phyloP scores from a whole-genome alignment of 768 basidiomycete genomes.

The Pholiota microspora region DNA sequence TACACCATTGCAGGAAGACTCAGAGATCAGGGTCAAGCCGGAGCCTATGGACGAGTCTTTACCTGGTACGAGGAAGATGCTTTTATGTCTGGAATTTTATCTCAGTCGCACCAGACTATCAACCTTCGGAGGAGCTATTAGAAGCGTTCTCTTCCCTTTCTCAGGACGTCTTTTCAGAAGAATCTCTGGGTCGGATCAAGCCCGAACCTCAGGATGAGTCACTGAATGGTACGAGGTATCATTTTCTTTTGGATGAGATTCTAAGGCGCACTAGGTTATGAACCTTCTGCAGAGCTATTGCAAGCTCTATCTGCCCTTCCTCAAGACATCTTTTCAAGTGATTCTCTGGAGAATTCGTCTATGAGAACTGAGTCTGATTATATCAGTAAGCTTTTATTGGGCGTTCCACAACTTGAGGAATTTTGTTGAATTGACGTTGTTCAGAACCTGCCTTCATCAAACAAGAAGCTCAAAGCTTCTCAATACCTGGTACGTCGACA shows the following conservation, averaged over 20 bases:
- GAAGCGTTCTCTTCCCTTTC: too few species aligned
- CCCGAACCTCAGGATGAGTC: conserved; percentile 2
- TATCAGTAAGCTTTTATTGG: background rate
- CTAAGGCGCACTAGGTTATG: background rate
- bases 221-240: background rate
- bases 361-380: background rate
- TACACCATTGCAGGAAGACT: background rate
- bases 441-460: too few species aligned
- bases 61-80: too few species aligned
- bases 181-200: too few species aligned
- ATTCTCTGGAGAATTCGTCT: background rate
- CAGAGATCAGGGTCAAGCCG: background rate
- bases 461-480: too few species aligned
- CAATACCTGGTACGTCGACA: too few species aligned
- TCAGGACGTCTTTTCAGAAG: too few species aligned
- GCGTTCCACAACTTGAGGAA: background rate
- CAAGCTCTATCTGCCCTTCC: background rate
- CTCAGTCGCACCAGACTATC: too few species aligned
- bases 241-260: background rate
- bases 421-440: background rate
- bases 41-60: conserved; percentile 3
- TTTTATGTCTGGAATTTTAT: too few species aligned
- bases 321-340: background rate
- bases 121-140: too few species aligned
- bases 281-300: background rate